Base-by-base conservation (phyloP, 257 asterid genomes). In the Solanum stenotomum region DNA sequence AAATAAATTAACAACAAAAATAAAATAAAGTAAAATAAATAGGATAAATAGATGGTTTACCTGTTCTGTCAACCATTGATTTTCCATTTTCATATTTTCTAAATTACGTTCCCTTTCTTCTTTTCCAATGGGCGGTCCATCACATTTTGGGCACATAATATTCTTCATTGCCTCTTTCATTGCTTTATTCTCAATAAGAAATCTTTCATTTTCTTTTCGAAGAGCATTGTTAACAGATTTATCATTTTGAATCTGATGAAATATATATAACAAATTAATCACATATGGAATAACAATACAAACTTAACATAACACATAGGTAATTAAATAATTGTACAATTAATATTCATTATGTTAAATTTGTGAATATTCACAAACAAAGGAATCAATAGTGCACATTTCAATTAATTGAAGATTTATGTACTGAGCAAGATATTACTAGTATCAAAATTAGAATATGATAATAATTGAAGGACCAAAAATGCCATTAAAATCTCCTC, bases 181-280 rank as follows among this genome's bases (percentile, higher is more conserved):
- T n/a, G 94, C 93, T 23, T 91, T 89, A 88, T 94, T 94, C 91
- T 94, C 95, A 44, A 89, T 82, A 34, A 86, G 94, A 35, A 93
- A 84, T 77, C 87, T 92, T 79, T 93, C 94, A 85, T 94, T 95
- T 83, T 94, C 95, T 9, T 89, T 22, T 37, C 91, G 91, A 42
- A 94, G 95, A 65, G 89, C 42, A 87, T 83, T 88, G 87, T 94
- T 94, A 86, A 91, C 91, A n/a, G 93, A 93, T 89, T 82, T 93
- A 72, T 93, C 95, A 87, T 86, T 89, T 67, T 90, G 95, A 42
- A 90, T 92, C 98, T 95, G 31, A 14, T 94, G 3, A 14, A 22
- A 84, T 84, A 8, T n/a, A 18, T 52, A 56, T 18, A 56, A 27
- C 27, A 14, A 49, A 56, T 31, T 18, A 15, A 84, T 52, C 40